Percentiles rank a stretch among this genome's conserved stretches.
Conservation (phyloP, 1,139 yeast species). For the Sugiyamaella xylanicola region DNA sequence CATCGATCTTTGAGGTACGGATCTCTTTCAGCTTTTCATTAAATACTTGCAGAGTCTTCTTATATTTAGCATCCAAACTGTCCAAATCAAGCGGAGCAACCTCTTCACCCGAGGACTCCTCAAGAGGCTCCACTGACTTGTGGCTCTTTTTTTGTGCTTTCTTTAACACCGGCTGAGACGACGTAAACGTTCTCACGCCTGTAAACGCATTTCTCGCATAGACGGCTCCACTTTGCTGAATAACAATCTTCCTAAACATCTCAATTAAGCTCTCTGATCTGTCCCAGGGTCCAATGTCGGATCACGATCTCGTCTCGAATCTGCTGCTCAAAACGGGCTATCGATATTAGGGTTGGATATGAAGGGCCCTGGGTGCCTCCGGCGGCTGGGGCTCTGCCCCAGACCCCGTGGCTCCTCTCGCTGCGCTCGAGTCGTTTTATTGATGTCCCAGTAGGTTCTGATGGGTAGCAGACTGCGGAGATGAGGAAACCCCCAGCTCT, state of each 20-base stretch:
- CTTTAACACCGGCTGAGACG: not conserved
- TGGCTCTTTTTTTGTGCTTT: not conserved
- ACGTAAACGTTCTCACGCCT: not conserved
- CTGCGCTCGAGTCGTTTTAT: no score
- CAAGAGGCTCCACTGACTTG: not conserved
- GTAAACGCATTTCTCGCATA: not conserved
- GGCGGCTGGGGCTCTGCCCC: not conserved
- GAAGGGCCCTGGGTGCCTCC: not conserved
- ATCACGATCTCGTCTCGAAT: not conserved
- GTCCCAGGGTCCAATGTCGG: not conserved
- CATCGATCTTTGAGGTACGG: slow-evolving; percentile 56
- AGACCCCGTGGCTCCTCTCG: not conserved
- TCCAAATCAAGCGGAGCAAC: slow-evolving; percentile 15
- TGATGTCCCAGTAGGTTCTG: no score
- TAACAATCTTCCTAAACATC: not conserved
- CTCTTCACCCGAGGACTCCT: not conserved
- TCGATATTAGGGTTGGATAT: not conserved
- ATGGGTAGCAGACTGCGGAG: no score
- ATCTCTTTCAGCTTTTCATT: slow-evolving; percentile 59
- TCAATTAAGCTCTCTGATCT: not conserved
- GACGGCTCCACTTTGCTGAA: not conserved
- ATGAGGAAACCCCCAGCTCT: no score
- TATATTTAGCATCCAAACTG: slow-evolving; percentile 52
- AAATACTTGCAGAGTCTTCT: slow-evolving; percentile 54
- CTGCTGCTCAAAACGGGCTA: not conserved